Base-by-base conservation (phyloP, 225 moss, liverwort and hornwort species). In the Sphagnum contortum region DNA sequence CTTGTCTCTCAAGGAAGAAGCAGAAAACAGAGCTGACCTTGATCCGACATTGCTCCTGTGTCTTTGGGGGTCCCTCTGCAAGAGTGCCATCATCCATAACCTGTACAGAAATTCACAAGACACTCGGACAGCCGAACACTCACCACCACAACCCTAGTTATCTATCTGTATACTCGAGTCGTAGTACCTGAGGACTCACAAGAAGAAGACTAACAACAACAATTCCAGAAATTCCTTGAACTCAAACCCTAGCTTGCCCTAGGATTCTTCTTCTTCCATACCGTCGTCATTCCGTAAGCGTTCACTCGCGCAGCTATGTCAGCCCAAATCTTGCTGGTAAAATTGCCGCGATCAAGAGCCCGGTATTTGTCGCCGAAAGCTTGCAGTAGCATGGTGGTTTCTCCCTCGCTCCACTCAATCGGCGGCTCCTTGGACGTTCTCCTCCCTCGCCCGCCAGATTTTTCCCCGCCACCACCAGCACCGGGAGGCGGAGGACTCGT, bases 11-110 rank as follows among this genome's bases (percentile, higher is more conserved):
- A 29, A 29, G 29, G 29, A 29, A 29, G 29, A 29, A 29, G 29
- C 29, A 29, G 29, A 29, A 29, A 1, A 29, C 29, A 29, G 29
- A 29, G 29, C 67, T 5, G 61, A 79, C 79, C 74, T 83, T 83
- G n/a, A 83, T 83, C 9, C 83, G 83, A 60, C 83, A 83, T 59
- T 83, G 83, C 62, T 83, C 83, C 70, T 83, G 83, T 48, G 83
- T 83, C 74, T 83, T 83, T 2, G 77, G 80, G 50, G 74, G 67
- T 50, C 80, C 62, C 50, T 83, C 83, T 56, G 60, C 77, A 4
- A 72, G 4, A 74, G 71, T 80, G 14, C 58, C 58, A 55, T 57
- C 66, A 57, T 66, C 57, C 56, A 66, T 66, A 6, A 79, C 77
- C 83, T 83, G 12, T 62, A 57, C 13, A 12, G 29, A 29, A n/a